phyloP scores from a whole-genome alignment of 2,329 filamentous ascomycete genomes.

The Drechslerella coelobrocha region DNA sequence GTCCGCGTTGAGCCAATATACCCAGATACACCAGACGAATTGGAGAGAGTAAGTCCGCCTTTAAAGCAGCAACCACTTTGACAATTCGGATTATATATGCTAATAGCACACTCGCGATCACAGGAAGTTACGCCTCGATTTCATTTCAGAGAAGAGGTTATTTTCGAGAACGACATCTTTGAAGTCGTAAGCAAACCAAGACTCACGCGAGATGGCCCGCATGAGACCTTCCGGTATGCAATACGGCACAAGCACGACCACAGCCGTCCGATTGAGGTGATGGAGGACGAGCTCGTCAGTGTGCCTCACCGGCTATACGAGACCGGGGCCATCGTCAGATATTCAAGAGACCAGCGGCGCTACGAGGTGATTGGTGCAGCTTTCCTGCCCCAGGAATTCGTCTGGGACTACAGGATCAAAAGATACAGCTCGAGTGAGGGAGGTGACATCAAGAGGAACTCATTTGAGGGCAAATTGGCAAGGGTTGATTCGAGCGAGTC shows the following conservation, averaged over 20 bases:
- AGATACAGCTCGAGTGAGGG: slow-evolving; percentile 20
- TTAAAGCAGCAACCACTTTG: neutral
- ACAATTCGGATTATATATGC: neutral
- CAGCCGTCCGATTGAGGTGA: slow-evolving; percentile 1
- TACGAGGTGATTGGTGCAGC: slow-evolving; percentile 32
- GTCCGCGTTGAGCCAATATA: slow-evolving; percentile 36
- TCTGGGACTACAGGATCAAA: slow-evolving; percentile 43
- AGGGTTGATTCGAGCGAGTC: slow-evolving; percentile 30
- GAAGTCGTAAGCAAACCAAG: slow-evolving; percentile 35
- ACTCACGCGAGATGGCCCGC: slow-evolving; percentile 13
- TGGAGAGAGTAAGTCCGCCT: slow-evolving; percentile 22
- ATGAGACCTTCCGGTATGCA: slow-evolving; percentile 30
- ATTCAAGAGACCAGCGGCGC: slow-evolving; percentile 22
- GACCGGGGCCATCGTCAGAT: slow-evolving; percentile 25
- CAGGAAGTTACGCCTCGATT: slow-evolving; percentile 37
- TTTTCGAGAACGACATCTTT: slow-evolving; percentile 43
- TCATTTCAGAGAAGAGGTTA: slow-evolving; percentile 36
- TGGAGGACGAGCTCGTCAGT: slow-evolving; percentile 23
- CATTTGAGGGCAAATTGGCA: slow-evolving; percentile 24
- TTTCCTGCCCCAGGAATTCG: slow-evolving; percentile 31
- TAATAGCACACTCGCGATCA: neutral
- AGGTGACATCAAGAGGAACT: slow-evolving; percentile 23
- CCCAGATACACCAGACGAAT: slow-evolving; percentile 24
- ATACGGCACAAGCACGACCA: slow-evolving; percentile 30
- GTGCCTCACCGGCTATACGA: slow-evolving; percentile 27